Evolutionary conservation across 495 filamentous ascomycete species (phyloP), one percentile per base, ranked within the genome.

Genomic region (Aspergillus wentii): DNA sequence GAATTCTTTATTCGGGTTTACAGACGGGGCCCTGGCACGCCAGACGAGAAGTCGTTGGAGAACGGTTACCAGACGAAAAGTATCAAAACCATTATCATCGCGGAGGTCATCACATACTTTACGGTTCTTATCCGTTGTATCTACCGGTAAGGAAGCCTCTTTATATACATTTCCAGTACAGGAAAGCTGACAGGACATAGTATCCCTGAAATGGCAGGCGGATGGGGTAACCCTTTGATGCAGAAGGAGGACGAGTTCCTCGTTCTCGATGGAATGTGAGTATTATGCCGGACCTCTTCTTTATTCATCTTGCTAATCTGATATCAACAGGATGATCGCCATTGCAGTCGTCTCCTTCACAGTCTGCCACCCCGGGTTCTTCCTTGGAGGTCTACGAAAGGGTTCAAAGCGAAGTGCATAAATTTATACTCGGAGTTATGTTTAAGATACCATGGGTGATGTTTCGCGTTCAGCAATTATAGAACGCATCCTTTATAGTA

Each of bases 181-280:
- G 23, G n/a, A 3, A 5, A 3, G 1, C 34, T 35, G 15, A 19
- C 22, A 29, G 4, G 11, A 5, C 5, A 29, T 13, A 55, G 52
- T 46, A 48, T 55, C 15, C 52, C 52, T 13, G 52, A 55, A 55
- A 81, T 85, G 76, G 71, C 74, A 4, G 79, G 77, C 8, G 82
- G 82, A 8, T 86, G 80, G 80, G 76, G 77, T 4, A 81, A 76
- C 51, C 50, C 66, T 0, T 68, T 83, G 44, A 85, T 85, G 80
- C 78, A 76, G 46, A 73, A 80, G 42, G 75, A 85, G 57, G 48
- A 65, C 16, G 71, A 74, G 13, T 85, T 85, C 48, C 68, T 82
- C 14, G 69, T 75, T 9, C 60, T 86, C 26, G 81, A 86, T 52
- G 61, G 71, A 49, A 66, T 69, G 71, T 72, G 43, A 56, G 69